Base-by-base conservation (phyloP, 176 grass and related monocot genomes). In the Dendrocalamus sinicus region DNA sequence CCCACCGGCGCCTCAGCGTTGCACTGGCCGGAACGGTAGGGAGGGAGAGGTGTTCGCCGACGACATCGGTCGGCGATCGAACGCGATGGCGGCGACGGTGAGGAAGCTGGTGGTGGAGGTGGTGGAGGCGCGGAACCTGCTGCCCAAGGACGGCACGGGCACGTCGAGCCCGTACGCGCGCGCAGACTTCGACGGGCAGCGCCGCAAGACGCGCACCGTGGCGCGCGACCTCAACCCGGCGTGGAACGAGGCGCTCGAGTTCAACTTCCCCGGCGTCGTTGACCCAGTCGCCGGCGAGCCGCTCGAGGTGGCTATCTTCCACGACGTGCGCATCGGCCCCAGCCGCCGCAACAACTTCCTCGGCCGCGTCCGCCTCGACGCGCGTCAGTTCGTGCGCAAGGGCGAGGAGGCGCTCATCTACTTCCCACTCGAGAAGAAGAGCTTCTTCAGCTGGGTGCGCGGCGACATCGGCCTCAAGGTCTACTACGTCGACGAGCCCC, bases 71-170 rank as follows among this genome's bases (percentile, higher is more conserved):
- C 24, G 28, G 53, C 53, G 17, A 15, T 26, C 26, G 59, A 15
- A 19, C 26, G 71, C 1, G 14, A 90, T 89, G 89, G 73, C 87
- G 39, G 53, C 64, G 78, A 77, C 80, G 84, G 87, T 61, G 64
- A 83, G 86, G 85, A 98, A 98, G 88, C 96, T 98, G 28, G 72
- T 98, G 19, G 96, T 98, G 76, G 96, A 98, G 93, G 90, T 98
- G 75, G 91, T 93, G 83, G 91, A 95, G 73, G 96, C 96, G 71
- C 88, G 86, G 53, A 16, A 92, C 88, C 88, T 98, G 80, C 85
- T 98, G 0, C 93, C 96, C 19, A 98, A 95, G 85, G 96, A 98
- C 80, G 93, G 96, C 54, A 95, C 51, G 2, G 96, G 96, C 50
- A 89, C 93, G 73, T 98, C 96, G 0, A 98, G 96, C 83, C 93